These are phyloP conservation scores for Hyaloscypha finlandica DNA, from an alignment of 495 filamentous ascomycete species.

Conservation along the genomic window DNA sequence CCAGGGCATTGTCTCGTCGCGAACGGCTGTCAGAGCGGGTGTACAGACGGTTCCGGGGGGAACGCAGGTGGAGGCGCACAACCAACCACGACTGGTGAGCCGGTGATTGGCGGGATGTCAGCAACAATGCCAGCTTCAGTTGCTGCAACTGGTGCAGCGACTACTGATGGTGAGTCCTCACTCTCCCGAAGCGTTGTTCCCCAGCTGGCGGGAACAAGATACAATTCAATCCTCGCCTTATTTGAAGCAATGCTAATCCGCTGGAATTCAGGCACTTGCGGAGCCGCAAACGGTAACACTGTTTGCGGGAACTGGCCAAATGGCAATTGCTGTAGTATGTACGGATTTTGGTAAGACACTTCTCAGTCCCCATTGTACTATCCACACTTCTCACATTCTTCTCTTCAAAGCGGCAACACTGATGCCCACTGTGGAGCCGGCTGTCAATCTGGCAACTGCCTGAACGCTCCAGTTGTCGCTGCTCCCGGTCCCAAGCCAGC, in stretches of 20 bases:
- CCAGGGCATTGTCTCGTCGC: slow-evolving; percentile 29
- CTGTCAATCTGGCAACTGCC: slow-evolving; percentile 42
- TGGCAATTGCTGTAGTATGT: slow-evolving; percentile 53
- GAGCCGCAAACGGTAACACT: slow-evolving; percentile 44
- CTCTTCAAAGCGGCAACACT: slow-evolving; percentile 34
- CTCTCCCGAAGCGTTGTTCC: background rate
- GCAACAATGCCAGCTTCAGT: slow-evolving; percentile 22
- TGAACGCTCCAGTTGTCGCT: slow-evolving; percentile 32
- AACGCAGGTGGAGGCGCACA: background rate
- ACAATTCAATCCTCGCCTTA: background rate
- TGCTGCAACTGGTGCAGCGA: slow-evolving; percentile 36
- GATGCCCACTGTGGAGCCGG: slow-evolving; percentile 43
- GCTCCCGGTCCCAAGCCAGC: slow-evolving; percentile 41
- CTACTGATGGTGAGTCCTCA: slow-evolving; percentile 40
- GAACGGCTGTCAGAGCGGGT: slow-evolving; percentile 22
- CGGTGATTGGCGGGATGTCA: slow-evolving; percentile 36
- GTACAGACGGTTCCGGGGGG: slow-evolving; percentile 8
- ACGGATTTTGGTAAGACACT: slow-evolving; percentile 38
- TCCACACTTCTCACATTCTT: background rate
- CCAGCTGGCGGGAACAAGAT: background rate
- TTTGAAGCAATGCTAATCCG: background rate
- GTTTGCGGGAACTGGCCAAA: slow-evolving; percentile 51
- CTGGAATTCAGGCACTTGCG: slow-evolving; percentile 38
- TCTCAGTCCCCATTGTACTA: background rate
- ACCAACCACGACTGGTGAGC: slow-evolving; percentile 36